Evolutionary conservation across 331 rosid genomes (phyloP).

Genomic region (Prunus yedoensis): DNA sequence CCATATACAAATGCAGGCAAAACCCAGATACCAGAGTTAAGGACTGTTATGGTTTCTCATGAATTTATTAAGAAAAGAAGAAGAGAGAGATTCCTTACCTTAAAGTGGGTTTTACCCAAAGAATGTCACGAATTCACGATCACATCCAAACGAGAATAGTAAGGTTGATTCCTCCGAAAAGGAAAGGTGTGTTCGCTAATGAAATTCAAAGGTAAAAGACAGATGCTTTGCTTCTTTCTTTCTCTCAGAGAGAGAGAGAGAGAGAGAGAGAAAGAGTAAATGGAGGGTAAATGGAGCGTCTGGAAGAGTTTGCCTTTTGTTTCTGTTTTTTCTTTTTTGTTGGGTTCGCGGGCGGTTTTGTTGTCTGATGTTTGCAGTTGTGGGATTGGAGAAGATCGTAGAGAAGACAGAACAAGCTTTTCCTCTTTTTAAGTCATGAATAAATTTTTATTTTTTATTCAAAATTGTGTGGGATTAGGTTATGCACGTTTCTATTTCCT

Average conservation of each 20-base stretch:
- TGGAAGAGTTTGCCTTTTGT: neutral
- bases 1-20: slow-evolving; percentile 23
- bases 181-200: slow-evolving; percentile 25
- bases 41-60: slow-evolving; percentile 25
- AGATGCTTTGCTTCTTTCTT: slow-evolving; percentile 45
- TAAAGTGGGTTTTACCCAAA: slow-evolving; percentile 31
- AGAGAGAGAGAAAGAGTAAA: neutral
- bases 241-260: slow-evolving; percentile 12
- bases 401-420: slow-evolving; percentile 26
- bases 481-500: neutral
- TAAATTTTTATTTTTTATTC: neutral
- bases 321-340: neutral
- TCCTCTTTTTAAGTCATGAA: neutral
- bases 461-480: neutral
- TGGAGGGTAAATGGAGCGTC: neutral
- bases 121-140: slow-evolving; percentile 24
- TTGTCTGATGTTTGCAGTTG: slow-evolving; percentile 6
- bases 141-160: slow-evolving; percentile 25
- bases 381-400: slow-evolving; percentile 29
- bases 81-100: slow-evolving; percentile 54
- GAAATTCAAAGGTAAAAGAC: slow-evolving; percentile 31
- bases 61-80: slow-evolving; percentile 15
- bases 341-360: slow-evolving; percentile 3
- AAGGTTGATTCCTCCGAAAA: slow-evolving; percentile 17
- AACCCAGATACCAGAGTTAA: slow-evolving; percentile 19